Evolutionary conservation across 495 filamentous ascomycete genomes (phyloP), one percentile per base, ranked within the genome.

Genomic region (Hypoxylon intermedium): DNA sequence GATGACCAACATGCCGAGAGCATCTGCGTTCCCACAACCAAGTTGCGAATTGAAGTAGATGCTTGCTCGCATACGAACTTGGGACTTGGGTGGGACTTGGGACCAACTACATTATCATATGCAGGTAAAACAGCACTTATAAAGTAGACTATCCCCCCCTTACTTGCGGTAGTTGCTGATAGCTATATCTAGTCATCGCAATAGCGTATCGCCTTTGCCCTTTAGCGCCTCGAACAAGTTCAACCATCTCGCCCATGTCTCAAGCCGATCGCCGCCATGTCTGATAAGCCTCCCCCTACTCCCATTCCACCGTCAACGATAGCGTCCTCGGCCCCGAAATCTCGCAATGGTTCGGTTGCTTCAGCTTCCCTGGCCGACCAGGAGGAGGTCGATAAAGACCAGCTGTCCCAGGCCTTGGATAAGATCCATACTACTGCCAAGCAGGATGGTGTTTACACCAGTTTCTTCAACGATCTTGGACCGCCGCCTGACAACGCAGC

Each of bases 391-490:
- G 89, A 92, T 69, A 86, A 82, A 67, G 88, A 90, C 48, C 83
- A 84, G 12, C 80, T 92, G 15, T 82, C 88, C 15, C 82, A 90
- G 50, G 80, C 88, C 11, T 83, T 97, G 28, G 90, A 94, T 72
- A 85, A 89, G 48, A 96, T 96, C 28, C 92, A 97, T 74, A 89
- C 75, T 12, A 79, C 88, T 16, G 90, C 92, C 5, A 93, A 88
- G 62, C 89, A 90, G 58, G 88, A 89, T 9, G 88, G 87, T 26
- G 80, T 16, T 38, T 13, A 83, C 28, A 77, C 96, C 9, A 96
- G 91, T 7, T 91, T 89, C 15, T 97, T 97, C 75, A 92, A 93
- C 73, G 92, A 95, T 43, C 90, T 94, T 53, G 88, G 80, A 9
- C 83, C 78, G 42, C 87, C 75, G 57, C 89, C 76, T 48, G 83